Conservation (phyloP, 1,284 basidiomycete species). For the Afroboletus lepidellus region DNA sequence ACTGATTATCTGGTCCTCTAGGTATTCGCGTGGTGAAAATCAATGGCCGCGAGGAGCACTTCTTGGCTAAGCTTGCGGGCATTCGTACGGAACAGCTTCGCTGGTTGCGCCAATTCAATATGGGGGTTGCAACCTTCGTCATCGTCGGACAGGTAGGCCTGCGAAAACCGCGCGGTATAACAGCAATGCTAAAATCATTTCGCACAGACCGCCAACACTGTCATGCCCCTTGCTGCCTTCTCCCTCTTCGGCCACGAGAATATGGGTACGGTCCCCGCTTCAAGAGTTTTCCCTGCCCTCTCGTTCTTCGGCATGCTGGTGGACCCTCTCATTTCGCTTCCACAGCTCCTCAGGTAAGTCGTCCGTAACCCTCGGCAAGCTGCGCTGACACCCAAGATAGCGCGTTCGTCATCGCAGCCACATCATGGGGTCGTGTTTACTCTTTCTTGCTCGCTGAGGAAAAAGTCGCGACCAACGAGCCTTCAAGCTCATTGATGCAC, state of each 20-base stretch:
- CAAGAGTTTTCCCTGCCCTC: slow-evolving; percentile 29
- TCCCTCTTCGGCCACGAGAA: slow-evolving; percentile 30
- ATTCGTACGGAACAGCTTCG: slow-evolving; percentile 27
- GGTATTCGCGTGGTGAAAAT: slow-evolving; percentile 30
- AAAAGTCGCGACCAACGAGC: slow-evolving; percentile 11
- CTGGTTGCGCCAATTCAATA: slow-evolving; percentile 32
- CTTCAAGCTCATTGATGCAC: slow-evolving; percentile 6
- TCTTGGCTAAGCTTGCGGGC: slow-evolving; percentile 22
- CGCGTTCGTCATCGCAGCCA: slow-evolving; percentile 36
- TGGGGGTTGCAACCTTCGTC: slow-evolving; percentile 27
- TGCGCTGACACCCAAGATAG: slow-evolving; percentile 15
- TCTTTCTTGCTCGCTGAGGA: slow-evolving; percentile 29
- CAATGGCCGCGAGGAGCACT: slow-evolving; percentile 26
- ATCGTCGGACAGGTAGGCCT: slow-evolving; percentile 26
- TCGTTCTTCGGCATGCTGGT: slow-evolving; percentile 34
- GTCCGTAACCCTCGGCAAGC: not conserved
- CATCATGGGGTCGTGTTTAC: slow-evolving; percentile 32
- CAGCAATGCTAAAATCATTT: slow-evolving; percentile 2
- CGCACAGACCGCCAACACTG: slow-evolving; percentile 24
- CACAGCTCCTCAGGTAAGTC: slow-evolving; percentile 28
- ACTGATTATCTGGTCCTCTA: slow-evolving; percentile 1
- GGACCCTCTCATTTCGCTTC: slow-evolving; percentile 31
- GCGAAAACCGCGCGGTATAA: not conserved
- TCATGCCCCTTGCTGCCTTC: slow-evolving; percentile 34
- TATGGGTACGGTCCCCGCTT: slow-evolving; percentile 23